Conservation (phyloP, 1,284 basidiomycete species). For the Trichosporon sp. region DNA sequence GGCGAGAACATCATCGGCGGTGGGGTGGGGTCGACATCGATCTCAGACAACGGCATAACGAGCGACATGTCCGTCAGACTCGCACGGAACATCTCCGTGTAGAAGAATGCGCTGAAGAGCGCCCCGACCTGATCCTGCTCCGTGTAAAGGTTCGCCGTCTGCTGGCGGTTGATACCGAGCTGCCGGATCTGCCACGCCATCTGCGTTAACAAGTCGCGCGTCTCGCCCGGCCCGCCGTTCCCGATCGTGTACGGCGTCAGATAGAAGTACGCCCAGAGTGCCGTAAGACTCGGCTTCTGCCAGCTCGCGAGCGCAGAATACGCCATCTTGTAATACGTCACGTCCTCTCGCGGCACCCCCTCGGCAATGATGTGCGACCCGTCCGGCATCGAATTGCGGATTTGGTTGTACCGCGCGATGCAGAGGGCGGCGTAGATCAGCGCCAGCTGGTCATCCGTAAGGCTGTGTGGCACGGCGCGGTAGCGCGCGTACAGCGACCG, state of each 20-base stretch:
- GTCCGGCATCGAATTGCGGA: conserved; percentile 21
- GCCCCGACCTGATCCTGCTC: conserved; percentile 33
- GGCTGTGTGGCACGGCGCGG: conserved; percentile 32
- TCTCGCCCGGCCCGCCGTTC: conserved; percentile 35
- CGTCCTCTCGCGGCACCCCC: conserved; percentile 32
- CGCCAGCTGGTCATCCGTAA: conserved; percentile 35
- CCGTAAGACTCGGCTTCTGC: conserved; percentile 33
- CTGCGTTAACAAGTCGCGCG: conserved; percentile 32
- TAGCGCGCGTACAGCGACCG: conserved; percentile 32
- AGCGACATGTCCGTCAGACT: conserved; percentile 31
- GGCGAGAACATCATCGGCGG: conserved; percentile 27
- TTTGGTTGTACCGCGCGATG: conserved; percentile 30
- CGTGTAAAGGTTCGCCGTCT: conserved; percentile 35
- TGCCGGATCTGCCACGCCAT: conserved; percentile 40
- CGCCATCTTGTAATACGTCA: conserved; percentile 41
- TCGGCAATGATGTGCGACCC: not conserved
- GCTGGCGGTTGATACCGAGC: conserved; percentile 35
- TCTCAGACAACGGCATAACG: conserved; percentile 33
- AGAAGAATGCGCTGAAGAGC: conserved; percentile 36
- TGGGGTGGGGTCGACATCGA: conserved; percentile 35
- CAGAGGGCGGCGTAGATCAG: conserved; percentile 37
- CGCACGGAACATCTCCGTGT: conserved; percentile 38
- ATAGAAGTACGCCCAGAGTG: conserved; percentile 39
- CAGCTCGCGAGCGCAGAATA: conserved; percentile 33
- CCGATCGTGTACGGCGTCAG: conserved; percentile 34